Evolutionary conservation across 306 rosid species (phyloP).

Genomic region (Lotus japonicus): DNA sequence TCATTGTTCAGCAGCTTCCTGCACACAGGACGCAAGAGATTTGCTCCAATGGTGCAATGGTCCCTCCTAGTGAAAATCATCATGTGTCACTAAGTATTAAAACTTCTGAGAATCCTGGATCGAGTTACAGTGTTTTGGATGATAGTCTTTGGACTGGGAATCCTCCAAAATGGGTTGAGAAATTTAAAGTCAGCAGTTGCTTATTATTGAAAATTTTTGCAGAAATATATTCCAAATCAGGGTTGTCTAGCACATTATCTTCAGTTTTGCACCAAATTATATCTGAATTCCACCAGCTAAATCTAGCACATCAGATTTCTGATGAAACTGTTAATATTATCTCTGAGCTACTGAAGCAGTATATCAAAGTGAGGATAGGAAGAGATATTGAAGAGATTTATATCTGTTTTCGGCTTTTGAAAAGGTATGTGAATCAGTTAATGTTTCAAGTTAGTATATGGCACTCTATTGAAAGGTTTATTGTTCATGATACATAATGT

Average conservation of each 20-base stretch:
- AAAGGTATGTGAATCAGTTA: slow-evolving; percentile 43
- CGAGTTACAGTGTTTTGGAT: slow-evolving; percentile 21
- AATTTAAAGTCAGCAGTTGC: slow-evolving; percentile 57
- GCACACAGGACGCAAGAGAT: slow-evolving; percentile 51
- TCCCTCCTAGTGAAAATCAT: slow-evolving; percentile 23
- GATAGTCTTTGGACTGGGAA: slow-evolving; percentile 66
- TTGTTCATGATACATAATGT: neutral
- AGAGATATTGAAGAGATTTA: slow-evolving; percentile 84
- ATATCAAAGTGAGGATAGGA: slow-evolving; percentile 57
- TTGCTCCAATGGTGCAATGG: slow-evolving; percentile 31
- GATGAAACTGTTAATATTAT: slow-evolving; percentile 45
- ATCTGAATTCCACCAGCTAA: slow-evolving; percentile 39
- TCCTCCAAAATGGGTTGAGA: slow-evolving; percentile 80
- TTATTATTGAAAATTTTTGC: slow-evolving; percentile 50
- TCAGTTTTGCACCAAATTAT: slow-evolving; percentile 39
- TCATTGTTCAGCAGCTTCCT: slow-evolving; percentile 68
- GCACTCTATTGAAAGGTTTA: slow-evolving; percentile 2
- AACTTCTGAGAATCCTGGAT: slow-evolving; percentile 28
- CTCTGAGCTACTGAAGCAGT: slow-evolving; percentile 76
- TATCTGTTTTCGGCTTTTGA: slow-evolving; percentile 73
- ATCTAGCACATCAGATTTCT: slow-evolving; percentile 32
- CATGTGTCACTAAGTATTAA: slow-evolving; percentile 21
- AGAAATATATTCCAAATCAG: slow-evolving; percentile 45
- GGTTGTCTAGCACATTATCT: slow-evolving; percentile 45
- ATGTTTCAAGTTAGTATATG: slow-evolving; percentile 5